Evolutionary conservation across 805 yeast species (phyloP).

Genomic region (Torulaspora indica): DNA sequence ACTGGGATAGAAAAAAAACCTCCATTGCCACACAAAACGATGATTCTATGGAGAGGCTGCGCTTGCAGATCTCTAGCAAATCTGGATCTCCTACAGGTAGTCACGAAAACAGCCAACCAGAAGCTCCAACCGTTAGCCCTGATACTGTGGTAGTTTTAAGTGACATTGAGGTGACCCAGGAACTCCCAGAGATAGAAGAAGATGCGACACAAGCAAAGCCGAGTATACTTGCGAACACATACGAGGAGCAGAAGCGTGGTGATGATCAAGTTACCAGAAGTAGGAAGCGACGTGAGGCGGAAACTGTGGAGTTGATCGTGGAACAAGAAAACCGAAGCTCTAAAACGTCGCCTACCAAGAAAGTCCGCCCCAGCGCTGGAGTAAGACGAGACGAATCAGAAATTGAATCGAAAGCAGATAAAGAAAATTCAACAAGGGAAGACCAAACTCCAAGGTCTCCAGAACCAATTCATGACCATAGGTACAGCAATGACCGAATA

Average conservation of each 20-base stretch:
- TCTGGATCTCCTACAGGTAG: conserved; percentile 5
- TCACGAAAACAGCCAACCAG: conserved; percentile 1
- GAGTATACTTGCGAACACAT: background rate
- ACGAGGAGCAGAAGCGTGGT: background rate
- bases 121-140: background rate
- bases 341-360: conserved; percentile 8
- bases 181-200: conserved; percentile 31
- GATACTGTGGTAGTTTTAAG: conserved; percentile 17
- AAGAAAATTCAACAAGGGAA: background rate
- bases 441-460: background rate
- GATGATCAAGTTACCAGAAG: background rate
- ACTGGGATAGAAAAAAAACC: background rate
- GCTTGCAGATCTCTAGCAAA: conserved; percentile 19
- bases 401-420: background rate
- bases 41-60: conserved; percentile 12
- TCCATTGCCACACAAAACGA: conserved; percentile 1
- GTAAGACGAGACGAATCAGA: background rate
- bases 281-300: conserved; percentile 1
- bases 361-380: background rate
- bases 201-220: conserved; percentile 6
- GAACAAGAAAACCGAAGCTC: conserved; percentile 7
- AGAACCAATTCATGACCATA: background rate
- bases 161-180: conserved; percentile 31
- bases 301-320: conserved; percentile 7
- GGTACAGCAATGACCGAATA: background rate